Evolutionary conservation across 2,329 filamentous ascomycete genomes (phyloP).

Genomic region (Scytalidium sp.): DNA sequence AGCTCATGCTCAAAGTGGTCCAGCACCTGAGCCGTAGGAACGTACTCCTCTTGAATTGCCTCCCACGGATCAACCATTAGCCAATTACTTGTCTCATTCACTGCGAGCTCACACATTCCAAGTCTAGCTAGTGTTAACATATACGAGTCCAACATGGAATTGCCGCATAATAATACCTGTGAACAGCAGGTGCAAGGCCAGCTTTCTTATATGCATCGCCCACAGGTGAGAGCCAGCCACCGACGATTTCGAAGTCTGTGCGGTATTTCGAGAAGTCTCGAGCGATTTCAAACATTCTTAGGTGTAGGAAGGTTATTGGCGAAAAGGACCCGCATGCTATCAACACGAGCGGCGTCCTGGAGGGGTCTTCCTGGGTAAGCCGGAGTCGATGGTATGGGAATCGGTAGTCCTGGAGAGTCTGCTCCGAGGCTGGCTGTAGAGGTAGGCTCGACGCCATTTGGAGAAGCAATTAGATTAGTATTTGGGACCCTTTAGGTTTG

Average conservation of each 20-base stretch:
- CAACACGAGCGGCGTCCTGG: constrained; percentile 61
- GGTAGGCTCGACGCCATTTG: constrained; percentile 14
- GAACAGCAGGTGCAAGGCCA: constrained; percentile 68
- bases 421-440: constrained; percentile 12
- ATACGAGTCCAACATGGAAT: too few relatives aligned
- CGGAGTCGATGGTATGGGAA: constrained; percentile 36
- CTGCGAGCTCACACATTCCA: constrained; percentile 83
- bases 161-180: constrained; percentile 30
- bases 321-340: constrained; percentile 72
- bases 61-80: constrained; percentile 90
- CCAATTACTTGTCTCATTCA: constrained; percentile 75
- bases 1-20: constrained; percentile 88
- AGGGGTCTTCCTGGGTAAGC: constrained; percentile 50
- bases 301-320: constrained; percentile 71
- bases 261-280: constrained; percentile 34
- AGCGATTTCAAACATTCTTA: constrained; percentile 88
- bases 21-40: constrained; percentile 80
- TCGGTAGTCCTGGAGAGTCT: constrained; percentile 38
- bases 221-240: constrained; percentile 80
- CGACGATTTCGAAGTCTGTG: constrained; percentile 79
- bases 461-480: background rate
- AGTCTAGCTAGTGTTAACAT: constrained; percentile 77
- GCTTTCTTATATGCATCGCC: constrained; percentile 69
- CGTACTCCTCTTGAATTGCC: constrained; percentile 77
- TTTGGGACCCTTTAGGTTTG: background rate